phyloP scores from a whole-genome alignment of 2,329 filamentous ascomycete genomes.

The Hypocreales sp. region DNA sequence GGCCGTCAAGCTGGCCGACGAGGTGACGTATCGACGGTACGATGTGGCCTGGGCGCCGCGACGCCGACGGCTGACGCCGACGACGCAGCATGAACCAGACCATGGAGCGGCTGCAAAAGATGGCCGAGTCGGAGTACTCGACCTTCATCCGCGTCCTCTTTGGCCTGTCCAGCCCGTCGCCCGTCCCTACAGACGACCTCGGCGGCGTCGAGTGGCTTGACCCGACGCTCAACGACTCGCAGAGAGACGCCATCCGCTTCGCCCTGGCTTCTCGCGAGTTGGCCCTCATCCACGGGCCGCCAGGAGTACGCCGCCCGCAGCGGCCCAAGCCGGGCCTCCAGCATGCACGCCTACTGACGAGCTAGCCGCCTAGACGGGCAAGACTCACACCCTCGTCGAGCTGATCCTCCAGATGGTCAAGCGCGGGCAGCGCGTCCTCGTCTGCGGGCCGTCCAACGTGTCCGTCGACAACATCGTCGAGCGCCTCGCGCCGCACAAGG shows the following conservation, averaged over 20 bases:
- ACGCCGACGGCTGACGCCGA: background rate
- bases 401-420: conserved; percentile 81
- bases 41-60: conserved; percentile 1
- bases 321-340: background rate
- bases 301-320: conserved; percentile 40
- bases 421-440: conserved; percentile 58
- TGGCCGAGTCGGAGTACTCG: conserved; percentile 42
- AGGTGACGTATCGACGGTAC: conserved; percentile 47
- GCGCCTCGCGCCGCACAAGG: conserved; percentile 66
- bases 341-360: conserved; percentile 3
- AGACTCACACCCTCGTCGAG: conserved; percentile 92
- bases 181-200: conserved; percentile 26
- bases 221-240: conserved; percentile 45
- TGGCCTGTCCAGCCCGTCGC: conserved; percentile 36
- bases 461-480: conserved; percentile 98
- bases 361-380: conserved; percentile 51
- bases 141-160: conserved; percentile 47
- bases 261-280: conserved; percentile 70
- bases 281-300: conserved; percentile 84
- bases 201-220: conserved; percentile 44
- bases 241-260: conserved; percentile 61
- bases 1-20: conserved; percentile 52
- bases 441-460: conserved; percentile 95
- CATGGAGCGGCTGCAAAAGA: conserved; percentile 43
- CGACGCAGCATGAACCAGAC: conserved; percentile 42